Conservation (phyloP, 257 asterid genomes). For the Marsdenia floribunda region DNA sequence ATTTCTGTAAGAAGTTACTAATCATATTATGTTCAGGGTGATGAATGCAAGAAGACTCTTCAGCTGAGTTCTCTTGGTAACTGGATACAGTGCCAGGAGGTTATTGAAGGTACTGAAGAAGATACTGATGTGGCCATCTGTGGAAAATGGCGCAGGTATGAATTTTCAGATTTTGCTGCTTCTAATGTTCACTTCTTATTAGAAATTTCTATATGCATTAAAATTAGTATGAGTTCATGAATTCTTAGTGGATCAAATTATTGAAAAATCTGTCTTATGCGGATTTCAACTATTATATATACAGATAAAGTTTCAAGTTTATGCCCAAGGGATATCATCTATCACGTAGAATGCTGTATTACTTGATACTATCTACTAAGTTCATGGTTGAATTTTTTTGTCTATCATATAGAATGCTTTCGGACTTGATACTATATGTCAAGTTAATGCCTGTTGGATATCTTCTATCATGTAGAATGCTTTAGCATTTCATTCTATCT, state of each 20-base stretch:
- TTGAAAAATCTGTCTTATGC: not conserved
- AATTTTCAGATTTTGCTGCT: not conserved
- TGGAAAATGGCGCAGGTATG: slow-evolving; percentile 91
- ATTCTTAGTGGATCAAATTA: not conserved
- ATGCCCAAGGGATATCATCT: not conserved
- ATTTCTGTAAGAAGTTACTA: slow-evolving; percentile 22
- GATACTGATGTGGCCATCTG: slow-evolving; percentile 62
- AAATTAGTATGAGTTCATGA: not conserved
- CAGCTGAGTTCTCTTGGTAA: slow-evolving; percentile 57
- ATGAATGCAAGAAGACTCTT: slow-evolving; percentile 23
- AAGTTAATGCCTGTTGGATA: too few relatives aligned
- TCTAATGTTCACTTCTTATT: not conserved
- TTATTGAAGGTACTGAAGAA: slow-evolving; percentile 46
- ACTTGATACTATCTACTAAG: not conserved
- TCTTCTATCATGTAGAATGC: not conserved
- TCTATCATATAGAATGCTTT: not conserved
- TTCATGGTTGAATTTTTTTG: not conserved
- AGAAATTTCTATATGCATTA: not conserved
- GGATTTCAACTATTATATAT: not conserved
- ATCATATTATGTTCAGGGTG: slow-evolving; percentile 33
- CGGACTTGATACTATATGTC: not conserved
- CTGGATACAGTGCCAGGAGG: slow-evolving; percentile 84
- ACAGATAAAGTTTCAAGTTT: not conserved
- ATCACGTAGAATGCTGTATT: not conserved
- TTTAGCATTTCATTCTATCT: not conserved